These are phyloP conservation scores for Yamadazyma laniorum DNA, from an alignment of 805 yeast species.

Conservation along the genomic window DNA sequence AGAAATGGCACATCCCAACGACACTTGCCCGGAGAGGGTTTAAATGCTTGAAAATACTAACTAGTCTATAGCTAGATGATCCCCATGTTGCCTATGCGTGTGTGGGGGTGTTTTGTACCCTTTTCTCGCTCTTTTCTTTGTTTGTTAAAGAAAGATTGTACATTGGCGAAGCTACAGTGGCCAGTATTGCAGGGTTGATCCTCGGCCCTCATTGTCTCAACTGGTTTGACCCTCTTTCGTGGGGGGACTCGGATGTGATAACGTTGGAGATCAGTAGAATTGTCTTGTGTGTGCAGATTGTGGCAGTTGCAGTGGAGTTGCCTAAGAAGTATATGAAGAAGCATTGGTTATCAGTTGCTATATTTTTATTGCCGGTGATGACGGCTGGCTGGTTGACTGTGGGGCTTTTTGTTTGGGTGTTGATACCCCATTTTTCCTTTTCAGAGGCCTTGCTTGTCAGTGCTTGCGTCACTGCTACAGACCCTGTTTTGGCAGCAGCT, in stretches of 20 bases:
- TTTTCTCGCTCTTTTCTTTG: conserved; percentile 78
- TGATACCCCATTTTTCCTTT: conserved; percentile 73
- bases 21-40: no score
- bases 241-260: conserved; percentile 84
- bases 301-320: conserved; percentile 91
- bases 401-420: conserved; percentile 73
- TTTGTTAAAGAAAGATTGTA: conserved; percentile 80
- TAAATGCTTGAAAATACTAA: no score
- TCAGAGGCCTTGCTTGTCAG: conserved; percentile 69
- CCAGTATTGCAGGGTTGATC: conserved; percentile 79
- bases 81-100: conserved; percentile 89
- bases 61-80: conserved; percentile 40
- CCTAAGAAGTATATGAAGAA: conserved; percentile 85
- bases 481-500: conserved; percentile 92
- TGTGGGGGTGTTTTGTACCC: conserved; percentile 75
- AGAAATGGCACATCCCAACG: no score
- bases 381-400: conserved; percentile 84
- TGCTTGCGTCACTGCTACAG: conserved; percentile 93
- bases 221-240: conserved; percentile 78
- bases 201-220: conserved; percentile 83
- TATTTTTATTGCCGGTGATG: conserved; percentile 84
- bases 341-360: conserved; percentile 76
- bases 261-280: conserved; percentile 82
- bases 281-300: conserved; percentile 82
- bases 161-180: conserved; percentile 90